These are phyloP conservation scores for Saccharomycopsis lassenensis DNA, from an alignment of 805 yeast genomes.

Conservation along the genomic window DNA sequence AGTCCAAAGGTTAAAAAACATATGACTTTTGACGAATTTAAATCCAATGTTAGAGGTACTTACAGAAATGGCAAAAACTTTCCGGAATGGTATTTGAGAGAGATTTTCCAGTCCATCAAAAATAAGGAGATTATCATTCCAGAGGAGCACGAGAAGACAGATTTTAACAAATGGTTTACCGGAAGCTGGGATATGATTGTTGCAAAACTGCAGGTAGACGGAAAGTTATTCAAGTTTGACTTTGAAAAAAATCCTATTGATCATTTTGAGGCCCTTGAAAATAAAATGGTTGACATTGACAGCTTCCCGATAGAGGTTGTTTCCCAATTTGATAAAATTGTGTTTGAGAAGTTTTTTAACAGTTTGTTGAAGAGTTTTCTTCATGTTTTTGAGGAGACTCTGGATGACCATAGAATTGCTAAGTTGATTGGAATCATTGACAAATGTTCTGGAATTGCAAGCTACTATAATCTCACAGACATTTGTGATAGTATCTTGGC, in stretches of 20 bases:
- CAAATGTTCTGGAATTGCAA: conserved; percentile 70
- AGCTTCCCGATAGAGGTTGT: conserved; percentile 23
- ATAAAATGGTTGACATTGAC: conserved; percentile 25
- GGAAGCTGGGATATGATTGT: conserved; percentile 71
- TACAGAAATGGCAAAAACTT: conserved; percentile 63
- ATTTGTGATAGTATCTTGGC: conserved; percentile 59
- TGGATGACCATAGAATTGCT: conserved; percentile 82
- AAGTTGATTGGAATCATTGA: conserved; percentile 83
- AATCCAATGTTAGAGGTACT: conserved; percentile 69
- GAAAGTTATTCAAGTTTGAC: conserved; percentile 12
- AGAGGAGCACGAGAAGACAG: conserved; percentile 90
- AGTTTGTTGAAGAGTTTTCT: conserved; percentile 63
- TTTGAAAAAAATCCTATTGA: conserved; percentile 11
- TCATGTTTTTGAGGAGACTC: conserved; percentile 73
- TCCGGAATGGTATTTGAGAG: conserved; percentile 75
- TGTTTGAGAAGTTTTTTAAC: conserved; percentile 55
- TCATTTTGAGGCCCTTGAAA: conserved; percentile 5
- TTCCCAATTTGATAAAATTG: conserved; percentile 56
- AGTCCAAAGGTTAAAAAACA: conserved; percentile 87
- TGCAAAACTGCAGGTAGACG: conserved; percentile 4
- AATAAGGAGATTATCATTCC: conserved; percentile 94
- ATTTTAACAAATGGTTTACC: conserved; percentile 89
- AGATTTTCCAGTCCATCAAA: conserved; percentile 68
- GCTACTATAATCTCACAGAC: conserved; percentile 43
- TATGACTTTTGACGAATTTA: conserved; percentile 80